A percentile compares a stretch with the other conserved stretches of the same genome.
These are phyloP conservation scores for Rhytidiadelphus loreus DNA, from an alignment of 225 moss, liverwort and hornwort genomes.

Conservation along the genomic window DNA sequence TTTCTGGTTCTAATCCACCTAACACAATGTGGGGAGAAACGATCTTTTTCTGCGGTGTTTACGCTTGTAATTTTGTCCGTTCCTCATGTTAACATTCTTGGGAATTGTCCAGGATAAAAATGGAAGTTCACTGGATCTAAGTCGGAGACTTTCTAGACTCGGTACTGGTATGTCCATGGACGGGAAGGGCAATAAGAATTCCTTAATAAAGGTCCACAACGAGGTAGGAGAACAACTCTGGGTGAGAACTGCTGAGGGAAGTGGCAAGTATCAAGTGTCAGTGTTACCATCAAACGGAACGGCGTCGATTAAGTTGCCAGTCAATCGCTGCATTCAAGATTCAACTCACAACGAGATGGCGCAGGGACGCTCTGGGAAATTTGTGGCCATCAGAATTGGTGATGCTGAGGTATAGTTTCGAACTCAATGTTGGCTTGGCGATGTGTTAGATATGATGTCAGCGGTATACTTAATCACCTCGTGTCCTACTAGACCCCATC, in stretches of 20 bases:
- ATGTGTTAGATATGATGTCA: not conserved
- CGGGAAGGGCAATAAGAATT: constrained; percentile 30
- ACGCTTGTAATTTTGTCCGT: not conserved
- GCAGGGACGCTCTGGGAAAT: constrained; percentile 42
- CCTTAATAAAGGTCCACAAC: constrained; percentile 65
- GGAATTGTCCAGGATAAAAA: constrained; percentile 22
- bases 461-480: not conserved
- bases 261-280: constrained; percentile 30
- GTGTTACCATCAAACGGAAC: constrained; percentile 41
- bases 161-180: constrained; percentile 17
- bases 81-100: constrained; percentile 8
- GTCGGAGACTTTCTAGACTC: constrained; percentile 34
- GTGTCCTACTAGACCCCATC: not conserved
- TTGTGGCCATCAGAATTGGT: constrained; percentile 76
- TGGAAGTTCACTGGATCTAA: constrained; percentile 17
- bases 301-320: constrained; percentile 59
- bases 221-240: constrained; percentile 79
- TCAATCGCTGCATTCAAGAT: constrained; percentile 52
- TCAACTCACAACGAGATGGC: constrained; percentile 17
- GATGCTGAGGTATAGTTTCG: constrained; percentile 48
- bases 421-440: not conserved
- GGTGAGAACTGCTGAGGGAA: constrained; percentile 50
- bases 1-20: not conserved
- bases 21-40: not conserved
- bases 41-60: not conserved